phyloP scores from a whole-genome alignment of 306 rosid species.

The Medicago truncatula region DNA sequence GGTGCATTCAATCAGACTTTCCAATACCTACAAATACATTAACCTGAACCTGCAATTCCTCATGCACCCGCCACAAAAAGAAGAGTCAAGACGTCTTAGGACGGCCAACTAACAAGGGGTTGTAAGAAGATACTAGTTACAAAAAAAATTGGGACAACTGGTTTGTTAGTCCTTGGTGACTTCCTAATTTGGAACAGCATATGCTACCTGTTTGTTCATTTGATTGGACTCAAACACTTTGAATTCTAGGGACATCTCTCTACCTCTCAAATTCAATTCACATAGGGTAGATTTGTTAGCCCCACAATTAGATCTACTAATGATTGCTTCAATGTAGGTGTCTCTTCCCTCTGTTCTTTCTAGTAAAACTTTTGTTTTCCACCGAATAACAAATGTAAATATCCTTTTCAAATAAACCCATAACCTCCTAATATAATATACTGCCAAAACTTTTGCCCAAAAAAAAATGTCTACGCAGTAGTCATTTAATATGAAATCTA shows the following conservation, averaged over 20 bases:
- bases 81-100: slow-evolving; percentile 7
- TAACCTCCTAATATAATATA: slow-evolving; percentile 12
- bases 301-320: slow-evolving; percentile 13
- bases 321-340: background rate
- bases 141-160: background rate
- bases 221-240: background rate
- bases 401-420: slow-evolving; percentile 15
- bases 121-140: background rate
- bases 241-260: slow-evolving; percentile 1
- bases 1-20: slow-evolving; percentile 1
- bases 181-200: slow-evolving; percentile 15
- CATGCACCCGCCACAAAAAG: background rate
- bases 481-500: slow-evolving; percentile 15
- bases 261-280: slow-evolving; percentile 8
- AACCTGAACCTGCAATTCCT: slow-evolving; percentile 18
- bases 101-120: background rate
- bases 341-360: slow-evolving; percentile 16
- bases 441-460: background rate
- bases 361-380: background rate
- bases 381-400: background rate
- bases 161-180: background rate
- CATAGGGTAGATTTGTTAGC: slow-evolving; percentile 3
- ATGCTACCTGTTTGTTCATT: background rate
- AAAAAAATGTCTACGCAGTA: slow-evolving; percentile 1
- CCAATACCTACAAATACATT: slow-evolving; percentile 14